Conservation (phyloP, 164 flowering plant genomes). For the Malania oleifera region DNA sequence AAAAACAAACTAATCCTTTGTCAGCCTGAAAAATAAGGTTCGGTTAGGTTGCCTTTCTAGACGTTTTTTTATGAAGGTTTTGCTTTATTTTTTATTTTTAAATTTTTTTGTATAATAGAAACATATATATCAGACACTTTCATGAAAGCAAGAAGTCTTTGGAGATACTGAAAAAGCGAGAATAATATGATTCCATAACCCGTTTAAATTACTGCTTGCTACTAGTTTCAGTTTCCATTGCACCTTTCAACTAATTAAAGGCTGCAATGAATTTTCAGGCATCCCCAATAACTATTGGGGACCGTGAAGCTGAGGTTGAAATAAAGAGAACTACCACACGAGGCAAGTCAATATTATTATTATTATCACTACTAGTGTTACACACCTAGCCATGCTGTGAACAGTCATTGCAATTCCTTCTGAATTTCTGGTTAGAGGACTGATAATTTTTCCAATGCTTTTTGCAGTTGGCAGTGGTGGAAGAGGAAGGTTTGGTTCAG, state of each 20-base stretch:
- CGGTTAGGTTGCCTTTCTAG: too few species aligned
- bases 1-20: too few species aligned
- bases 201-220: too few species aligned
- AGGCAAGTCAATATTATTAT: slow-evolving; percentile 27
- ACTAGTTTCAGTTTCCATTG: neutral
- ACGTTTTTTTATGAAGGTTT: too few species aligned
- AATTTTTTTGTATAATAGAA: too few species aligned
- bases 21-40: too few species aligned
- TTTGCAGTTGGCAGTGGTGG: slow-evolving; percentile 47
- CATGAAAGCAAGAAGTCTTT: too few species aligned
- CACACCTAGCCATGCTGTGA: neutral
- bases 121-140: too few species aligned
- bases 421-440: neutral
- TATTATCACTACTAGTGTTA: neutral
- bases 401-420: neutral
- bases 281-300: slow-evolving; percentile 51
- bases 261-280: slow-evolving; percentile 36
- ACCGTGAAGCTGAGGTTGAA: slow-evolving; percentile 54
- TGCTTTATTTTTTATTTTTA: too few species aligned
- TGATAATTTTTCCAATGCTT: neutral
- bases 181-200: too few species aligned
- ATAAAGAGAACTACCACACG: slow-evolving; percentile 64
- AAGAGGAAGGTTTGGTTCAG: slow-evolving; percentile 48
- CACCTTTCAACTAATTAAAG: neutral
- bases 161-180: too few species aligned